These are phyloP conservation scores for Coemansia sp. DNA, from an alignment of 192 early-diverging fungal species.

Conservation along the genomic window DNA sequence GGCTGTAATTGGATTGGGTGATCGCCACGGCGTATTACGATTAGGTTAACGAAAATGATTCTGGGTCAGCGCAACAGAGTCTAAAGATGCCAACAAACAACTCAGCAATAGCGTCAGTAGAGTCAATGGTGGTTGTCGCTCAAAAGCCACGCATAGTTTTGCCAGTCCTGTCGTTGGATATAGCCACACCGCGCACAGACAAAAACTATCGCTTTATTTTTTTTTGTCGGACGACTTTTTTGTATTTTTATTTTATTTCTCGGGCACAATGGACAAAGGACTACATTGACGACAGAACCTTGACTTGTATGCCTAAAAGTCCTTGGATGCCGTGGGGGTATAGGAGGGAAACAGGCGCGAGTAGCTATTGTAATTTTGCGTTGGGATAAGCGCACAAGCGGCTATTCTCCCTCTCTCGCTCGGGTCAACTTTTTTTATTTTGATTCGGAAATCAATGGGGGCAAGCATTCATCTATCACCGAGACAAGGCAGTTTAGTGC, in stretches of 20 bases:
- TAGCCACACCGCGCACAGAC: constrained; percentile 2
- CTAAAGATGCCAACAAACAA: background rate
- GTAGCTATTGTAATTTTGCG: background rate
- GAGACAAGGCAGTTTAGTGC: background rate
- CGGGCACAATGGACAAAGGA: background rate
- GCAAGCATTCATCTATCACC: background rate
- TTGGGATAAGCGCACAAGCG: background rate
- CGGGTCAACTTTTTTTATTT: constrained; percentile 6
- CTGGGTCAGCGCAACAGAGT: background rate
- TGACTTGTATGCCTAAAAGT: background rate
- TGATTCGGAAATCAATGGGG: background rate
- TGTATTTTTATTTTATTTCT: background rate
- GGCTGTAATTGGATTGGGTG: background rate
- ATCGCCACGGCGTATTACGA: background rate
- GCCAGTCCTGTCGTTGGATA: background rate
- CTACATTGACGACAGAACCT: background rate
- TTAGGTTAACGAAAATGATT: background rate
- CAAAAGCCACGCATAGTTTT: background rate
- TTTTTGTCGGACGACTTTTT: background rate
- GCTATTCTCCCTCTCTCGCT: background rate
- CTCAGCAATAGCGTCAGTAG: background rate
- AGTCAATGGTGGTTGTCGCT: background rate
- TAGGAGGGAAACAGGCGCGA: background rate
- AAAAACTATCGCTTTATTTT: background rate
- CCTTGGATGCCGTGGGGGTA: constrained; percentile 1